Evolutionary conservation across 2,329 filamentous ascomycete species (phyloP), one percentile per base, ranked within the genome.

Genomic region (Diaporthe humulicola): DNA sequence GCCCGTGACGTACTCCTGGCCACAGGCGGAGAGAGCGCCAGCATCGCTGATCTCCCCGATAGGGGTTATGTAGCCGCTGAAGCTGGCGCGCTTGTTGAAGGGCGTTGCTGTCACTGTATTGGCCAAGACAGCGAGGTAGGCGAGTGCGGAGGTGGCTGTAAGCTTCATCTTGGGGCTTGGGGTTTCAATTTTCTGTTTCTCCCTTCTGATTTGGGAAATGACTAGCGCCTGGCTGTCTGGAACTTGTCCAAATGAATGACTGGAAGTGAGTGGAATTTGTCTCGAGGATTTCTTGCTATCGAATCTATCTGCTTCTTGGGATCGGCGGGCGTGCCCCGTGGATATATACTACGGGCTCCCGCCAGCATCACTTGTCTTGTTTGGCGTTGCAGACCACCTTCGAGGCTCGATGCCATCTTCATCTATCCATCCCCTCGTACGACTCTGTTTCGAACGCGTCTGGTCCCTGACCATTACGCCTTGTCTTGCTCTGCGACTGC

Each of bases 1-100:
- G 48, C 42, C 58, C 9, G 25, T 60, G n/a, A 64, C 73, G 50
- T 74, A 74, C n/a, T 58, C 45, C 25, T 70, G 28, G 38, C 73
- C 48, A 38, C 73, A 74, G 7, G 73, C 25, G 7, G 67, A 38
- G 7, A 64, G 45, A 6, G 67, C 73, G 4, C 67, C 67, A 1
- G 73, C 54, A 1, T 60, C 40, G 28, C 66, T 58, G 30, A 36
- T 38, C 64, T 67, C 64, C 19, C 73, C 73, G 17, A 74, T 74
- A 22, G 67, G 70, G 14, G 73, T 74, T 30, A 74, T 71, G 5
- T 57, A 25, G 10, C 73, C 73, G 28, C 60, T 71, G 38, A 60
- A 74, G 38, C 36, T 57, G 38, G 45, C 67, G 10, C 73, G 73
- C 67, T 74, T 60, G 9, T 25, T 25, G 48, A 74, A 70, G 2